Evolutionary conservation across 768 basidiomycete genomes (phyloP).

Genomic region (Amanita pallidorosea): DNA sequence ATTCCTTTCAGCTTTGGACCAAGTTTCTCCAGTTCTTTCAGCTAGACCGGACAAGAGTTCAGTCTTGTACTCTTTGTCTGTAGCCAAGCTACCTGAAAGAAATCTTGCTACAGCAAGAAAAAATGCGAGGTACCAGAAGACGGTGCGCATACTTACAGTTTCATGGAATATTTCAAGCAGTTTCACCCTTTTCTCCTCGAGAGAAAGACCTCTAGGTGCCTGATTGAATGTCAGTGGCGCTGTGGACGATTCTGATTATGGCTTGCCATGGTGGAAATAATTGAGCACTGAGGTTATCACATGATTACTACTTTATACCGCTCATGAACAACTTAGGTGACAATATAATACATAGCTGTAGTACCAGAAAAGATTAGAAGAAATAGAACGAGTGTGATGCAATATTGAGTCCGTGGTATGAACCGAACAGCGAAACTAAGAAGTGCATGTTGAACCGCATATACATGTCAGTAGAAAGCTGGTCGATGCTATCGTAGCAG

Average conservation of each 20-base stretch:
- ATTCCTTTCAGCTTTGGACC: constrained; percentile 88
- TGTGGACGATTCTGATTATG: not conserved
- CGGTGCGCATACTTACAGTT: constrained; percentile 34
- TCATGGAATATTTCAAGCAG: constrained; percentile 92
- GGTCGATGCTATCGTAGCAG: constrained; percentile 27
- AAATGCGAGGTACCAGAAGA: not conserved
- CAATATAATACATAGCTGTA: not conserved
- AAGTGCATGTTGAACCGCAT: not conserved
- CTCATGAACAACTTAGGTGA: not conserved
- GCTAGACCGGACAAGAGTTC: constrained; percentile 23
- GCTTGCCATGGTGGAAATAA: not conserved
- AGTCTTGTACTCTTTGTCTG: not conserved
- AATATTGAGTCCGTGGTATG: not conserved
- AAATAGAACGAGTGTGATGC: not conserved
- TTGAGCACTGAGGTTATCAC: not conserved
- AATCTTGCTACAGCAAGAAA: constrained; percentile 52
- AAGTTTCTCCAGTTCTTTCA: constrained; percentile 90
- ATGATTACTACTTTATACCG: not conserved
- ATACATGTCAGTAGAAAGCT: not conserved
- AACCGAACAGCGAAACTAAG: not conserved
- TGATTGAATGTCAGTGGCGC: constrained; percentile 12
- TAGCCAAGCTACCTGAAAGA: constrained; percentile 47
- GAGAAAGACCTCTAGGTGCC: constrained; percentile 79
- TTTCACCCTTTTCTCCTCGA: constrained; percentile 84
- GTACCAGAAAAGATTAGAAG: not conserved